phyloP scores from a whole-genome alignment of 139 green algal species.

The Protoeuglena noctilucae region DNA sequence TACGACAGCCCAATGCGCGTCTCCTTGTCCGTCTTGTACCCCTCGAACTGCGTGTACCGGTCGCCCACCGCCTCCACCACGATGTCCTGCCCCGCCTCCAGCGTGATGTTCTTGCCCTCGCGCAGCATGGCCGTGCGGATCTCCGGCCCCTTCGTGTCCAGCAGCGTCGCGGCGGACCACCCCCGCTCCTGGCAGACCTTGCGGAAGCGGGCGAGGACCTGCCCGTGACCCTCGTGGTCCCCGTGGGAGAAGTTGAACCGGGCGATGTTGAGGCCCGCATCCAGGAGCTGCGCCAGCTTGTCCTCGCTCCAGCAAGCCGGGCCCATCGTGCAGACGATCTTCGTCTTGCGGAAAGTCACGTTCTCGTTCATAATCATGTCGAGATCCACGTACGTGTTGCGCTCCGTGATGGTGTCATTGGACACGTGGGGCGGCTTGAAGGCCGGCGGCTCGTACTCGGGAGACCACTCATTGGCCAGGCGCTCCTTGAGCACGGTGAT shows the following conservation, averaged over 20 bases:
- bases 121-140: slow-evolving; percentile 36
- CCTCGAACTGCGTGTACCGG: slow-evolving; percentile 17
- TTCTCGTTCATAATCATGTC: slow-evolving; percentile 4
- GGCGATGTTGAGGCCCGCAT: slow-evolving; percentile 47
- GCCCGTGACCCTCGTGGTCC: slow-evolving; percentile 37
- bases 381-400: neutral
- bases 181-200: slow-evolving; percentile 5
- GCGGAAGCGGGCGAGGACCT: slow-evolving; percentile 16
- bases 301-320: slow-evolving; percentile 36
- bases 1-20: slow-evolving; percentile 17
- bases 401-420: neutral
- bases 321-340: slow-evolving; percentile 57
- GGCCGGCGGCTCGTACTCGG: neutral
- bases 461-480: neutral
- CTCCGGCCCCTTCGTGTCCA: slow-evolving; percentile 44
- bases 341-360: slow-evolving; percentile 38
- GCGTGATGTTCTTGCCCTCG: slow-evolving; percentile 13
- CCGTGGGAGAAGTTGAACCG: slow-evolving; percentile 76
- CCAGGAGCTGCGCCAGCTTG: slow-evolving; percentile 27
- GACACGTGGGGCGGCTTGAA: neutral
- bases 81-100: slow-evolving; percentile 21
- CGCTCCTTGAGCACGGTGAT: neutral
- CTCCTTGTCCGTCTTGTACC: slow-evolving; percentile 20
- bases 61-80: slow-evolving; percentile 21
- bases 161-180: slow-evolving; percentile 16